Conservation (phyloP, 352 stramenopile species). For the Phytophthora hibernalis region DNA sequence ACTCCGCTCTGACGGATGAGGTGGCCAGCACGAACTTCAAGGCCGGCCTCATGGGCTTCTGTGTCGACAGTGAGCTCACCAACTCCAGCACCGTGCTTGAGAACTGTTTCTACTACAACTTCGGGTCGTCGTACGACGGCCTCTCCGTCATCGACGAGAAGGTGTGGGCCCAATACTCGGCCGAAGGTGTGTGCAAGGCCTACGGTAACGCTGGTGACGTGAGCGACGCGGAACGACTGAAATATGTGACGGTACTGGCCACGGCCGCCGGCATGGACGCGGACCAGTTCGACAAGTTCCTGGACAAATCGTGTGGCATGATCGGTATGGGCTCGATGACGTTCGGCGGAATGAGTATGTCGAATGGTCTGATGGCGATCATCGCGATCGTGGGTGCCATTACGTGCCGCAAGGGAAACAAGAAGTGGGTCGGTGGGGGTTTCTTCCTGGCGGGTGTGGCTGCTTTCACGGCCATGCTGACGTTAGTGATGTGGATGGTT, state of each 20-base stretch:
- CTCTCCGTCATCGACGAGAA: conserved; percentile 37
- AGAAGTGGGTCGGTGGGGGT: conserved; percentile 29
- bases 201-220: conserved; percentile 44
- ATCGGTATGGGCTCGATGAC: conserved; percentile 51
- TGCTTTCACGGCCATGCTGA: conserved; percentile 22
- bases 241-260: conserved; percentile 46
- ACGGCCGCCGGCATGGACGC: conserved; percentile 52
- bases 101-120: conserved; percentile 74
- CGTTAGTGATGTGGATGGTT: conserved; percentile 51
- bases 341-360: conserved; percentile 50
- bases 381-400: conserved; percentile 53
- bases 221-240: conserved; percentile 33
- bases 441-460: conserved; percentile 33
- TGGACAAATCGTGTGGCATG: conserved; percentile 59
- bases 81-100: conserved; percentile 49
- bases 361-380: conserved; percentile 49
- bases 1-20: conserved; percentile 16
- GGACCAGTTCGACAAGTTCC: conserved; percentile 61
- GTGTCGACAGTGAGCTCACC: conserved; percentile 28
- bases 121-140: conserved; percentile 48
- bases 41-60: conserved; percentile 16
- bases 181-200: conserved; percentile 56
- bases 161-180: conserved; percentile 51
- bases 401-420: conserved; percentile 43
- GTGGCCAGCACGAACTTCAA: conserved; percentile 34